Conservation (phyloP, 208 protist genomes). For the Leishmania major region DNA sequence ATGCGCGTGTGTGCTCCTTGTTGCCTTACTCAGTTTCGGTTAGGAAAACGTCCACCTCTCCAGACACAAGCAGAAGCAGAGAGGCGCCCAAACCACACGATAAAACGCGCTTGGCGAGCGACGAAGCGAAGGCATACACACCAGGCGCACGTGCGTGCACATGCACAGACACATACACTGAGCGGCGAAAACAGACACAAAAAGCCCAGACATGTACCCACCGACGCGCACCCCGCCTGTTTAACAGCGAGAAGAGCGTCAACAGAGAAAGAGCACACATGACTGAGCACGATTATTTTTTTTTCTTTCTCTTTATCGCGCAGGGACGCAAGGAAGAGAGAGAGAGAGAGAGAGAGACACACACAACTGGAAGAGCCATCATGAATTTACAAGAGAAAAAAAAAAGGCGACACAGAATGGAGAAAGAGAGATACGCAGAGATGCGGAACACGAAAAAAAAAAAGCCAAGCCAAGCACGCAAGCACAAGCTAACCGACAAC, state of each 20-base stretch:
- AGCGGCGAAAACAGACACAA: neutral
- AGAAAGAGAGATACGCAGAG: neutral
- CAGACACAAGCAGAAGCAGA: neutral
- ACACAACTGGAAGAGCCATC: neutral
- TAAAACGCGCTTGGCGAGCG: neutral
- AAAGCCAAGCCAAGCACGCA: neutral
- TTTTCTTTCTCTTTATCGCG: neutral
- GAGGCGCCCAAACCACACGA: neutral
- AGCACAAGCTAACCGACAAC: neutral
- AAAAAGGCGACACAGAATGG: neutral
- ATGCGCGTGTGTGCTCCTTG: neutral
- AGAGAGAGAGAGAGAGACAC: neutral
- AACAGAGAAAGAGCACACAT: neutral
- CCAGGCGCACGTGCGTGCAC: too few relatives aligned
- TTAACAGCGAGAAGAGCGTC: neutral
- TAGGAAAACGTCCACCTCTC: neutral
- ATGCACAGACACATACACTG: neutral
- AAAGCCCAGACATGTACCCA: neutral
- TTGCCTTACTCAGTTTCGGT: neutral
- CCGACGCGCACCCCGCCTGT: neutral
- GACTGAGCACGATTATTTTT: too few relatives aligned
- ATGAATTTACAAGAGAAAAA: neutral
- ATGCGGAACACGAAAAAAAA: neutral
- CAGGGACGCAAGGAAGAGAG: neutral
- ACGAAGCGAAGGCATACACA: neutral